A percentile compares a stretch with the other conserved stretches of the same genome.
phyloP scores from a whole-genome alignment of 2,329 filamentous ascomycete genomes.

The Polytolypa hystricis region DNA sequence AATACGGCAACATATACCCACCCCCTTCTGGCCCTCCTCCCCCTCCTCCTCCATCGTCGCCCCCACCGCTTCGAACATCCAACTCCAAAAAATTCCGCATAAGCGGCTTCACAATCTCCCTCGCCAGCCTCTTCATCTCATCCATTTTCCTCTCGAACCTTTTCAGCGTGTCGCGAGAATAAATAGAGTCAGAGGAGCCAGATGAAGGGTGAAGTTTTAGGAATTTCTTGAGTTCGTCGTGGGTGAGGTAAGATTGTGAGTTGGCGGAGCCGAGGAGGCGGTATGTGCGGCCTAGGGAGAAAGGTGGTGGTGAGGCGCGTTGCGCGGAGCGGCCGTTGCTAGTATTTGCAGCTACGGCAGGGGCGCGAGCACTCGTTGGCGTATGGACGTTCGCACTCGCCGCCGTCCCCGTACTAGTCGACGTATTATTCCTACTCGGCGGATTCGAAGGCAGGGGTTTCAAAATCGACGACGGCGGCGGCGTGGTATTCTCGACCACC shows the following conservation, averaged over 20 bases:
- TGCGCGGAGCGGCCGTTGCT: slow-evolving; percentile 11
- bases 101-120: slow-evolving; percentile 71
- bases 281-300: slow-evolving; percentile 56
- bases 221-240: slow-evolving; percentile 85
- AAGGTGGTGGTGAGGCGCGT: slow-evolving; percentile 21
- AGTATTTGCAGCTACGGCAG: slow-evolving; percentile 3
- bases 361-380: slow-evolving; percentile 6
- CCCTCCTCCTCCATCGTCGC: slow-evolving; percentile 14
- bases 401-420: slow-evolving; percentile 10
- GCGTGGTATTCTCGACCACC: slow-evolving; percentile 81
- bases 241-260: slow-evolving; percentile 56
- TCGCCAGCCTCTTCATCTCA: slow-evolving; percentile 74
- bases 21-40: slow-evolving; percentile 22
- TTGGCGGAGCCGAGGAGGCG: slow-evolving; percentile 58
- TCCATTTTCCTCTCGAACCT: slow-evolving; percentile 80
- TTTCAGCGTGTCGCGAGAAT: slow-evolving; percentile 74
- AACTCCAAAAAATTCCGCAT: slow-evolving; percentile 79
- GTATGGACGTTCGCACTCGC: not conserved
- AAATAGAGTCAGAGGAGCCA: slow-evolving; percentile 40
- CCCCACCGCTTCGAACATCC: slow-evolving; percentile 44
- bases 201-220: slow-evolving; percentile 60
- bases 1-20: slow-evolving; percentile 39
- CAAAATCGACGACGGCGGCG: slow-evolving; percentile 46
- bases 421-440: slow-evolving; percentile 12
- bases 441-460: slow-evolving; percentile 15